Evolutionary conservation across 345 rosid genomes (phyloP).

Genomic region (Arabidopsis arenosa): DNA sequence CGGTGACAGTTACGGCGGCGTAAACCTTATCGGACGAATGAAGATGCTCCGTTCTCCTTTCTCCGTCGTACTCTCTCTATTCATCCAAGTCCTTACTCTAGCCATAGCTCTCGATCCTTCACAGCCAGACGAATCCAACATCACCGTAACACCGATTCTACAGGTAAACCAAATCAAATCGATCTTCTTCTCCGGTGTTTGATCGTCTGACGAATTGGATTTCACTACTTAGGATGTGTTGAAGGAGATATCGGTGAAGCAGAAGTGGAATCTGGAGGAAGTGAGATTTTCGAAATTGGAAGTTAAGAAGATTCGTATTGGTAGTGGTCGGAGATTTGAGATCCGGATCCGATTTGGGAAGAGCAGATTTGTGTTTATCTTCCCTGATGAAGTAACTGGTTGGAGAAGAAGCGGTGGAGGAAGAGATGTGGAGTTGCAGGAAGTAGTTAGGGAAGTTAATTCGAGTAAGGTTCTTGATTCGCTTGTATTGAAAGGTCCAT

Average conservation of each 20-base stretch:
- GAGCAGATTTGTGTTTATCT: slow-evolving; percentile 52
- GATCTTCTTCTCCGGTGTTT: slow-evolving; percentile 6
- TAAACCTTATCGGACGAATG: slow-evolving; percentile 1
- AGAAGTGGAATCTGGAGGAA: slow-evolving; percentile 63
- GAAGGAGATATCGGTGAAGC: slow-evolving; percentile 57
- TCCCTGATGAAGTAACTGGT: slow-evolving; percentile 56
- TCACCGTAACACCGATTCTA: slow-evolving; percentile 40
- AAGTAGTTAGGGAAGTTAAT: slow-evolving; percentile 47
- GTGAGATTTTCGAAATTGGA: slow-evolving; percentile 51
- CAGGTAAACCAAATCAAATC: slow-evolving; percentile 46
- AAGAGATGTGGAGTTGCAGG: slow-evolving; percentile 47
- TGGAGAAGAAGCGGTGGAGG: slow-evolving; percentile 57
- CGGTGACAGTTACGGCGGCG: slow-evolving; percentile 34
- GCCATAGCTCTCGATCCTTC: slow-evolving; percentile 43
- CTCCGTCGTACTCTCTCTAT: slow-evolving; percentile 40
- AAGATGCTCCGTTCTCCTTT: slow-evolving; percentile 22
- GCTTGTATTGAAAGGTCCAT: slow-evolving; percentile 65
- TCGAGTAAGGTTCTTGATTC: slow-evolving; percentile 52
- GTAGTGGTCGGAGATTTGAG: slow-evolving; percentile 56
- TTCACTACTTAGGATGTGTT: slow-evolving; percentile 59
- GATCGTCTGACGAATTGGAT: neutral
- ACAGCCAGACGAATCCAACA: slow-evolving; percentile 38
- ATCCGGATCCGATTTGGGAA: slow-evolving; percentile 73
- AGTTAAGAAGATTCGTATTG: slow-evolving; percentile 54
- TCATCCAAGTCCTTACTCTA: slow-evolving; percentile 35